Conservation (phyloP, 352 stramenopile species). For the Blastocystis sp. region DNA sequence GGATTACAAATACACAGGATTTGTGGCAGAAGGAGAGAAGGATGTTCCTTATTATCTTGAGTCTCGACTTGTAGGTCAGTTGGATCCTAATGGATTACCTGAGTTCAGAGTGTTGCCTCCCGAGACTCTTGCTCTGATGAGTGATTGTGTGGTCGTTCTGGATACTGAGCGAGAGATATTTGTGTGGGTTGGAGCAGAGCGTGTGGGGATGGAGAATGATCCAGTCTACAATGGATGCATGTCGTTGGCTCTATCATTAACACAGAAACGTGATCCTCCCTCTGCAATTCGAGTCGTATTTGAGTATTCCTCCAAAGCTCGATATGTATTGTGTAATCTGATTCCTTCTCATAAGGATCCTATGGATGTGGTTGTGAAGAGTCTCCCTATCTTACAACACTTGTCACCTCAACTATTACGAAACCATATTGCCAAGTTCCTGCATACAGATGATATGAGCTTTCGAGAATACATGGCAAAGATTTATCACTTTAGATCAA, state of each 20-base stretch:
- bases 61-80: neutral
- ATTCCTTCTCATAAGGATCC: slow-evolving; percentile 56
- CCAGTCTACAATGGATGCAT: neutral
- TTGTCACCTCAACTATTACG: neutral
- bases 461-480: slow-evolving; percentile 50
- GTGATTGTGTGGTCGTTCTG: slow-evolving; percentile 14
- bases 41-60: neutral
- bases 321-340: slow-evolving; percentile 49
- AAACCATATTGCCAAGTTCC: neutral
- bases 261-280: neutral
- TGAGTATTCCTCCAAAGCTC: neutral
- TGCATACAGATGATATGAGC: slow-evolving; percentile 31
- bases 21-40: neutral
- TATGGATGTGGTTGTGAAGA: neutral
- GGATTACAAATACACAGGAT: neutral
- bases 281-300: slow-evolving; percentile 18
- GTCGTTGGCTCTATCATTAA: neutral
- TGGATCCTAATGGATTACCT: neutral
- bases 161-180: slow-evolving; percentile 36
- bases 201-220: neutral
- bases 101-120: neutral
- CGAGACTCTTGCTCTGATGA: slow-evolving; percentile 41
- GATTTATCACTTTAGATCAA: slow-evolving; percentile 45
- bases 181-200: slow-evolving; percentile 27
- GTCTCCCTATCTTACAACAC: neutral